Evolutionary conservation across 2,329 filamentous ascomycete genomes (phyloP), one percentile per base, ranked within the genome.

Genomic region (Colletotrichum sp.): DNA sequence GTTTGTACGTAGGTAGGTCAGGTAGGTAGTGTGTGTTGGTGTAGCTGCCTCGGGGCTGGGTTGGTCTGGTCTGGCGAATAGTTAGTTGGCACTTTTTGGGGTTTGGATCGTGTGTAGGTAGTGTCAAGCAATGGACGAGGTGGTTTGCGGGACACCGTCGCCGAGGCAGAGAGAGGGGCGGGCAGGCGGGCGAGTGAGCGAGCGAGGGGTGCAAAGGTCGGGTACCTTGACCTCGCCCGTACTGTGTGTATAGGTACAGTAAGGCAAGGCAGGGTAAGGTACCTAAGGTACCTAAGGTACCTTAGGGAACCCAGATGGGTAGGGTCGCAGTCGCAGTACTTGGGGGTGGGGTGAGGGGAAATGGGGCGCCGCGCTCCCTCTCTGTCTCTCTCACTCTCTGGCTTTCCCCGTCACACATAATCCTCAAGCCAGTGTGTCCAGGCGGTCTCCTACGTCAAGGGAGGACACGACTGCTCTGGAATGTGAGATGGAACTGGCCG

Each of bases 61-160:
- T 64, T 72, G 69, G 55, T 55, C 70, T 73, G 70, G 52, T 60
- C 73, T 76, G 73, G 73, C 70, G 70, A 73, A 76, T n/a, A 60
- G 69, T 76, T 60, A 76, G 73, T 73, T 76, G 52, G 73, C 34
- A 69, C 64, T 57, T 21, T 21, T 65, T 66, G 26, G 67, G 67
- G 63, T 76, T 49, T 49, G 30, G 36, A 52, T 21, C 28, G 26
- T 76, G 65, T 36, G 69, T 60, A 55, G 34, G 68, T 63, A 52
- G 68, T 49, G 70, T 66, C 63, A 69, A 59, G 66, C 59, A 72
- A 72, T 49, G 69, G 39, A 75, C 55, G 69, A 71, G 34, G 71
- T 75, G 72, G 44, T 69, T 67, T 75, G 72, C 72, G 67, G 71
- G 66, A 74, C 69, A 62, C 72, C 68, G 36, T 67, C 69, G 62